Base-by-base conservation (phyloP, 345 rosid genomes). In the Cochlearia excelsa region DNA sequence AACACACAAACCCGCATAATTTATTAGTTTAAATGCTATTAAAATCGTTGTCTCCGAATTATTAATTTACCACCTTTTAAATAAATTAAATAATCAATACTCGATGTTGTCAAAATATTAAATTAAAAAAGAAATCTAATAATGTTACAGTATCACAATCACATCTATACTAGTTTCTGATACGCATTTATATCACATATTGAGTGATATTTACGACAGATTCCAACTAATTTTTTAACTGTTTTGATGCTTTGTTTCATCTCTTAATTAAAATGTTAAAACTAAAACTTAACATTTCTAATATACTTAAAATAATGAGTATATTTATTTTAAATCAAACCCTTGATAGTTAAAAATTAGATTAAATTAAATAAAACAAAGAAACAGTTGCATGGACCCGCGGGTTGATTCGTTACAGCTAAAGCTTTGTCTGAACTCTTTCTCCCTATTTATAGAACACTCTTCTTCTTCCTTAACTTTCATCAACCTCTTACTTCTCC, bases 341-440 rank as follows among this genome's bases (percentile, higher is more conserved):
- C 44, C 6, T 16, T 8, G 54, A 40, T 16, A 16, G 23, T 16
- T 16, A 16, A 16, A 16, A 16, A 16, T 16, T 16, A 16, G 23
- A 16, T 16, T 16, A 16, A 59, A 39, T 9, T 45, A 41, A 51
- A 50, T 23, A 5, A 30, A 23, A 30, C 23, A 16, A 16, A 16
- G 23, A 16, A 16, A 30, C 11, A 16, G 64, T 50, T 63, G 69
- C 54, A 56, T 70, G 74, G 68, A 70, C 74, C 74, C 74, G 2
- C 23, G 23, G 62, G 54, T 68, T 46, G 27, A 53, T 69, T 69
- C 51, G 50, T 70, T 57, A 63, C 74, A 35, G 65, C 65, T 51
- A 30, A 63, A 57, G 43, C 59, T 57, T 55, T 61, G 72, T 60
- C 66, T 10, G 49, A 60, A 30, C 54, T 50, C 26, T 3, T 53